These are phyloP conservation scores for Dothideomycetidae sp. DNA, from an alignment of 2,329 filamentous ascomycete genomes.

Conservation along the genomic window DNA sequence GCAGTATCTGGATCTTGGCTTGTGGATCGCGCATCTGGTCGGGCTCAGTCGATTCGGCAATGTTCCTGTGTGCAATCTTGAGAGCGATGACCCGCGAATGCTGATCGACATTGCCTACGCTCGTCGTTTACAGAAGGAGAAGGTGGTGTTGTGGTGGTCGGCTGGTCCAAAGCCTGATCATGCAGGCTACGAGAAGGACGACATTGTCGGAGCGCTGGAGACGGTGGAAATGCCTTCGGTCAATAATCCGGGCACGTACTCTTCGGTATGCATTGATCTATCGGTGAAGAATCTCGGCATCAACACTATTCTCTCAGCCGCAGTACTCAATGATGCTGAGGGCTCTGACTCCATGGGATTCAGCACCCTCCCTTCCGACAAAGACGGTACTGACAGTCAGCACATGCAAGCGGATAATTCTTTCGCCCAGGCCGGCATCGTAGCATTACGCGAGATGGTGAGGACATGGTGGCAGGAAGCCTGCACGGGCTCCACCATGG, in stretches of 20 bases:
- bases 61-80: conserved; percentile 86
- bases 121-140: conserved; percentile 73
- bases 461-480: conserved; percentile 97
- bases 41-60: conserved; percentile 84
- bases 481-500: conserved; percentile 59
- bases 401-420: conserved; percentile 73
- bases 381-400: conserved; percentile 26
- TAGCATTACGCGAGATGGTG: conserved; percentile 92
- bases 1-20: conserved; percentile 83
- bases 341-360: conserved; percentile 76
- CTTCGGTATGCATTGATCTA: conserved; percentile 90
- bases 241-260: conserved; percentile 87
- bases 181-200: conserved; percentile 87
- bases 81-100: conserved; percentile 85
- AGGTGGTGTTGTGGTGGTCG: conserved; percentile 97
- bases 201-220: conserved; percentile 69
- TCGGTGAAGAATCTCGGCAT: conserved; percentile 90
- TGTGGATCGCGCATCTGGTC: conserved; percentile 80
- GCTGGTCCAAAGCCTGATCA: conserved; percentile 76
- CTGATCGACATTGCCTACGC: conserved; percentile 95
- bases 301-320: conserved; percentile 93
- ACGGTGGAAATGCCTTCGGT: conserved; percentile 81
- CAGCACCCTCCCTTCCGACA: conserved; percentile 29
- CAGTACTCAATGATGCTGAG: conserved; percentile 90
- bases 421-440: conserved; percentile 81